Evolutionary conservation across 129 eudicot species (phyloP).

Genomic region (Flaveria ramosissima): DNA sequence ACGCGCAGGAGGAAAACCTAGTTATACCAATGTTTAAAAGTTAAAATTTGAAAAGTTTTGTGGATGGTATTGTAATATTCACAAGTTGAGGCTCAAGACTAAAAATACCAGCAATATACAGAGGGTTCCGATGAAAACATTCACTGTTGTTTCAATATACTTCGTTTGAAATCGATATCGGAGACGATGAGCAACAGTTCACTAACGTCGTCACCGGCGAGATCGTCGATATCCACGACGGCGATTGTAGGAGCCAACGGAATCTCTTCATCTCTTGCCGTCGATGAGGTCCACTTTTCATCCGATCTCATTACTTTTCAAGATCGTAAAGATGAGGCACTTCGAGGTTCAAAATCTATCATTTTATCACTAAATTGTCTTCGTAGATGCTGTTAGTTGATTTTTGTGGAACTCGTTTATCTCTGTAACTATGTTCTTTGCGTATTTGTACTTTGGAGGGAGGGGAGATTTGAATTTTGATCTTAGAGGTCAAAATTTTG

Average conservation of each 20-base stretch:
- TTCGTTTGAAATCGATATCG: conserved; percentile 16
- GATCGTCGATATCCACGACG: conserved; percentile 64
- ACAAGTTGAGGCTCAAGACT: conserved; percentile 12
- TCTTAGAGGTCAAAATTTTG: no score
- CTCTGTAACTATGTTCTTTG: neutral
- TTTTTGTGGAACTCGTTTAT: neutral
- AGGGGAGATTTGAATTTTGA: neutral
- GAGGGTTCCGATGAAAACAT: neutral
- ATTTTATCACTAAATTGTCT: neutral
- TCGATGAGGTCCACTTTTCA: conserved; percentile 55
- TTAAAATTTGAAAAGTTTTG: neutral
- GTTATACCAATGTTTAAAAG: no score
- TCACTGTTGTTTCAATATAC: neutral
- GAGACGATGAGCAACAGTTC: conserved; percentile 56
- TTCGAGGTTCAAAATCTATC: conserved; percentile 39
- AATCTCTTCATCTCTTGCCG: conserved; percentile 38
- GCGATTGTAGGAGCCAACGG: conserved; percentile 52
- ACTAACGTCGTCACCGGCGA: conserved; percentile 70
- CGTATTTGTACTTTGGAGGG: neutral
- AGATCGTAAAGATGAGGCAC: conserved; percentile 73
- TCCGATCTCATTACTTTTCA: conserved; percentile 60
- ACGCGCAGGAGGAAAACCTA: no score
- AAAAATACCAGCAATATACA: neutral
- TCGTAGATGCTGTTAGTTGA: neutral
- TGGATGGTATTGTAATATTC: neutral